A percentile compares a stretch with the other conserved stretches of the same genome.
These are phyloP conservation scores for Sugiyamaella japonica DNA, from an alignment of 1,139 yeast species.

Conservation along the genomic window DNA sequence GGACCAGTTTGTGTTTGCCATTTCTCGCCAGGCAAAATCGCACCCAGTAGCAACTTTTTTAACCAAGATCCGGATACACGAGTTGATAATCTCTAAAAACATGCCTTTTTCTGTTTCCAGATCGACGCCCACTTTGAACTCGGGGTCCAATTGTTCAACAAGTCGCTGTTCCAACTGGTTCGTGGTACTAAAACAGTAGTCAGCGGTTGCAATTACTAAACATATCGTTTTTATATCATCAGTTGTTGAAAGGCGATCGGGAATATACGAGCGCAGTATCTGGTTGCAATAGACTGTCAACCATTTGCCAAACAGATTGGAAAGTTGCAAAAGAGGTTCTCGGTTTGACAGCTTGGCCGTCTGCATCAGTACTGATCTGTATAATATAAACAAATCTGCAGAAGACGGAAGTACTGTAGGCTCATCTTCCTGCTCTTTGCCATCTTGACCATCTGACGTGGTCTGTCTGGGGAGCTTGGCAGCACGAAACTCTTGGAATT, in stretches of 20 bases:
- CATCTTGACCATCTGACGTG: conserved; percentile 11
- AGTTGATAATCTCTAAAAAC: conserved; percentile 59
- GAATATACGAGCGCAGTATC: conserved; percentile 61
- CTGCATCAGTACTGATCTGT: conserved; percentile 71
- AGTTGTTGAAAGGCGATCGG: conserved; percentile 45
- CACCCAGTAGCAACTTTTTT: conserved; percentile 61
- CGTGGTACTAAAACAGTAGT: conserved; percentile 78
- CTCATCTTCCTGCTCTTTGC: conserved; percentile 43
- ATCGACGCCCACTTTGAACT: conserved; percentile 43
- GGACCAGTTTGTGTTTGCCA: conserved; percentile 78
- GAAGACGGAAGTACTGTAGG: conserved; percentile 73
- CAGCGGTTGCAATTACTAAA: conserved; percentile 81
- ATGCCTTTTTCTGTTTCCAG: conserved; percentile 59
- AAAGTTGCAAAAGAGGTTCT: conserved; percentile 60
- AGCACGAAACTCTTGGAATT: conserved; percentile 47
- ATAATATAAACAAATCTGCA: conserved; percentile 78
- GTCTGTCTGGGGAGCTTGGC: neutral
- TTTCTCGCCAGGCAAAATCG: conserved; percentile 79
- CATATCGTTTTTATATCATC: conserved; percentile 71
- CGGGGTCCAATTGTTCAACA: conserved; percentile 48
- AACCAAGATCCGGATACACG: conserved; percentile 58
- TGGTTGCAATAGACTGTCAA: conserved; percentile 62
- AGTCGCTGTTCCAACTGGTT: conserved; percentile 73
- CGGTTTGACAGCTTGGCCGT: conserved; percentile 74
- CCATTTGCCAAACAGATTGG: conserved; percentile 66